These are phyloP conservation scores for Capsicum chinense DNA, from an alignment of 257 asterid genomes.

Conservation along the genomic window DNA sequence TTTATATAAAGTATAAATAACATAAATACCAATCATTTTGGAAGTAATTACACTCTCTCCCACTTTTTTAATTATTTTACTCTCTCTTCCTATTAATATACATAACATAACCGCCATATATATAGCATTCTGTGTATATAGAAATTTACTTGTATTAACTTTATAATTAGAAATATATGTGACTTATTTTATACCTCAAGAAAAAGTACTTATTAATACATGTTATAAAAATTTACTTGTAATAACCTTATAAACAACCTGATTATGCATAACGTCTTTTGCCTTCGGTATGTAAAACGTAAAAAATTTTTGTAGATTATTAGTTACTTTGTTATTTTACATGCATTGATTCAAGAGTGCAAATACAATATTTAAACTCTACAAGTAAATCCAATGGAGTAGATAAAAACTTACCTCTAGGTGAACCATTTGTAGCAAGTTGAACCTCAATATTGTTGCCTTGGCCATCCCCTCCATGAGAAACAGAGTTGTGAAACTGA, in stretches of 20 bases:
- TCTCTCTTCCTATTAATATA: no score
- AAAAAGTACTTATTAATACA: not conserved
- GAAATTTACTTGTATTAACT: not conserved
- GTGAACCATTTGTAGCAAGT: not conserved
- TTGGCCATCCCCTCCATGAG: not conserved
- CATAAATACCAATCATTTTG: no score
- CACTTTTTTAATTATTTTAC: no score
- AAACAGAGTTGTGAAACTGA: not conserved
- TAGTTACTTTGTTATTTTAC: no score
- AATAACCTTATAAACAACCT: not conserved
- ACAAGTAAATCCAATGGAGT: constrained; percentile 12
- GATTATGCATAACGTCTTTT: not conserved
- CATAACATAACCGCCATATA: no score
- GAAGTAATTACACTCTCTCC: no score
- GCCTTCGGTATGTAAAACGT: no score
- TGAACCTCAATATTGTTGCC: not conserved
- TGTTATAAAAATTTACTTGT: no score
- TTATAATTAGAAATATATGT: not conserved
- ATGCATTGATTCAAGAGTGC: no score
- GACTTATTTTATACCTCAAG: not conserved
- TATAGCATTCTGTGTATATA: no score
- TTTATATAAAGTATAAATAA: not conserved
- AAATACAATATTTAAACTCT: not conserved
- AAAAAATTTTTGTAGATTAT: no score
- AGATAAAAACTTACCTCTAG: not conserved